A percentile compares a stretch with the other conserved stretches of the same genome.
These are phyloP conservation scores for Emericellopsis cladophorae DNA, from an alignment of 2,329 filamentous ascomycete genomes.

Conservation along the genomic window DNA sequence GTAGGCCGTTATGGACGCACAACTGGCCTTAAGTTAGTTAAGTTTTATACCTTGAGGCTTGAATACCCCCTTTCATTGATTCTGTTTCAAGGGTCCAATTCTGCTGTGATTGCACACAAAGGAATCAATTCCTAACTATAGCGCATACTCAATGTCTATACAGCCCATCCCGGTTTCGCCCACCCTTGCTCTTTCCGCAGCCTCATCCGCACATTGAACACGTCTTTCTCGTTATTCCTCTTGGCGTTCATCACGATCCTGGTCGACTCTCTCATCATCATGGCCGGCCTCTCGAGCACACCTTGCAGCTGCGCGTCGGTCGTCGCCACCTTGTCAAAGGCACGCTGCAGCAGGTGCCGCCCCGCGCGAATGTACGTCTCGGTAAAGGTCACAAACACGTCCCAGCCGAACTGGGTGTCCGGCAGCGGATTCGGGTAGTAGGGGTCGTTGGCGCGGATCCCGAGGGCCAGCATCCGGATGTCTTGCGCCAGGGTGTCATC, in stretches of 20 bases:
- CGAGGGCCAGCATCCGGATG: slow-evolving; percentile 4
- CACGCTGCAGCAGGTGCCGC: slow-evolving; percentile 2
- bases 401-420: slow-evolving; percentile 6
- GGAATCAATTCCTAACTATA: too few species aligned
- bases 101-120: too few species aligned
- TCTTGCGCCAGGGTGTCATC: slow-evolving; percentile 1
- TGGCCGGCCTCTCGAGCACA: slow-evolving; percentile 3
- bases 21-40: too few species aligned
- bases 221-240: slow-evolving; percentile 4
- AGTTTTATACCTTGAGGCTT: too few species aligned
- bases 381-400: slow-evolving; percentile 4
- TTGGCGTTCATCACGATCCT: slow-evolving; percentile 4
- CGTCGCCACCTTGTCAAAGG: slow-evolving; percentile 5
- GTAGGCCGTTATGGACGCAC: too few species aligned
- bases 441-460: slow-evolving; percentile 4
- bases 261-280: slow-evolving; percentile 3
- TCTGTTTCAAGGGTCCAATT: too few species aligned
- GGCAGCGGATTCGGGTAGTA: slow-evolving; percentile 3
- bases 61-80: too few species aligned
- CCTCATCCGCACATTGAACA: slow-evolving; percentile 1
- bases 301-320: slow-evolving; percentile 3
- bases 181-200: slow-evolving; percentile 3
- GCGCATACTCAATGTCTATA: too few species aligned
- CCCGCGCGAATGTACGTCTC: slow-evolving; percentile 4
- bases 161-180: slow-evolving; percentile 2